These are phyloP conservation scores for Chrysanthemum seticuspe DNA, from an alignment of 129 eudicot species.

Conservation along the genomic window DNA sequence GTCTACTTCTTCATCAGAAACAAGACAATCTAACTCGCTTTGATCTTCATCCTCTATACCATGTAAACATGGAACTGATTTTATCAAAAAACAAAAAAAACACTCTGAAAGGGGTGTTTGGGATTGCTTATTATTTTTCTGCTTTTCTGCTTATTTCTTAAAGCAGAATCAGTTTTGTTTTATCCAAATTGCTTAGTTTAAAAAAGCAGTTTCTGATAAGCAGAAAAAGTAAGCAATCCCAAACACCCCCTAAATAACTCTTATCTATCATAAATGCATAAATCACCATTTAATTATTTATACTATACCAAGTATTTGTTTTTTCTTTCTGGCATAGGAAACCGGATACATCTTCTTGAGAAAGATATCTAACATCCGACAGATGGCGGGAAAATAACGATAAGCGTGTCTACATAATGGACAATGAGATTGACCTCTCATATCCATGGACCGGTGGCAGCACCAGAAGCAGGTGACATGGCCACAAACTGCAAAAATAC, in stretches of 20 bases:
- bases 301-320: constrained; percentile 52
- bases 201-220: too few species aligned
- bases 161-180: too few species aligned
- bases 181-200: too few species aligned
- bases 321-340: constrained; percentile 55
- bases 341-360: constrained; percentile 68
- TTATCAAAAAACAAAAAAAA: neutral
- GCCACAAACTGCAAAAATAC: constrained; percentile 65
- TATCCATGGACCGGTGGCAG: constrained; percentile 58
- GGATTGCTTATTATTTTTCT: too few species aligned
- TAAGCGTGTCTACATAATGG: constrained; percentile 72
- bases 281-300: neutral
- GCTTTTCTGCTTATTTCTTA: too few species aligned
- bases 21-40: constrained; percentile 29
- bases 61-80: constrained; percentile 3
- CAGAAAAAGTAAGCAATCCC: neutral
- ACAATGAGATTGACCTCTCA: constrained; percentile 57
- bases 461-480: constrained; percentile 85
- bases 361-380: constrained; percentile 62
- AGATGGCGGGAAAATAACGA: constrained; percentile 72
- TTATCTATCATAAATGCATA: neutral
- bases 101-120: too few species aligned
- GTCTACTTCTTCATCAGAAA: constrained; percentile 32
- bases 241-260: constrained; percentile 6
- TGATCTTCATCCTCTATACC: constrained; percentile 51